phyloP scores from a whole-genome alignment of 1,284 basidiomycete species.

The Erythrobasidium hasegawianum region DNA sequence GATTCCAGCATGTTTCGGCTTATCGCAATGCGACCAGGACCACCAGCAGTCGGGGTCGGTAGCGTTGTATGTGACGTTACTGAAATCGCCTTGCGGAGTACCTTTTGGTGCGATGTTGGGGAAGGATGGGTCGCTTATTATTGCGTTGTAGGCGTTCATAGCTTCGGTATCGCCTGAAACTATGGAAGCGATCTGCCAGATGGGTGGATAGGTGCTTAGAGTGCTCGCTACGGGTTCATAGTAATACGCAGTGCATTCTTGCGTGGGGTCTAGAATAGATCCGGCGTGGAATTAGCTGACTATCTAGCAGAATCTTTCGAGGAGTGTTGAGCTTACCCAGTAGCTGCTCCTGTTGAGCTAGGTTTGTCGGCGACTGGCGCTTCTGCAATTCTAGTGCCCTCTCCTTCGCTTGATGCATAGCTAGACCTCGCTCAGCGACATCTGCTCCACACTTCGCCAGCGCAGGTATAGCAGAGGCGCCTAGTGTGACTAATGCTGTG shows the following conservation, averaged over 20 bases:
- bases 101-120: conserved; percentile 40
- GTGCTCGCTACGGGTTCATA: not conserved
- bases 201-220: conserved; percentile 2
- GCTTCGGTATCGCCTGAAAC: conserved; percentile 32
- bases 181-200: conserved; percentile 23
- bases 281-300: too few species aligned
- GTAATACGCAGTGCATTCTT: conserved; percentile 13
- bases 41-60: conserved; percentile 42
- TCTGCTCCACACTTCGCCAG: too few species aligned
- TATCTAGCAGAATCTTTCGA: too few species aligned
- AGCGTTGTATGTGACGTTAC: conserved; percentile 36
- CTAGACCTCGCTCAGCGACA: too few species aligned
- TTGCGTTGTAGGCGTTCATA: conserved; percentile 37
- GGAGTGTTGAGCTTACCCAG: too few species aligned
- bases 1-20: conserved; percentile 33
- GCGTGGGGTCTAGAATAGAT: conserved; percentile 12
- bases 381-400: too few species aligned
- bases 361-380: too few species aligned
- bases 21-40: conserved; percentile 48
- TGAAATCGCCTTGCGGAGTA: conserved; percentile 38
- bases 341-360: too few species aligned
- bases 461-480: too few species aligned
- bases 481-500: too few species aligned
- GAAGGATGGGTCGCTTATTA: conserved; percentile 37
- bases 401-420: too few species aligned